Base-by-base conservation (phyloP, 192 early-diverging fungal species). In the Lobosporangium transversale region DNA sequence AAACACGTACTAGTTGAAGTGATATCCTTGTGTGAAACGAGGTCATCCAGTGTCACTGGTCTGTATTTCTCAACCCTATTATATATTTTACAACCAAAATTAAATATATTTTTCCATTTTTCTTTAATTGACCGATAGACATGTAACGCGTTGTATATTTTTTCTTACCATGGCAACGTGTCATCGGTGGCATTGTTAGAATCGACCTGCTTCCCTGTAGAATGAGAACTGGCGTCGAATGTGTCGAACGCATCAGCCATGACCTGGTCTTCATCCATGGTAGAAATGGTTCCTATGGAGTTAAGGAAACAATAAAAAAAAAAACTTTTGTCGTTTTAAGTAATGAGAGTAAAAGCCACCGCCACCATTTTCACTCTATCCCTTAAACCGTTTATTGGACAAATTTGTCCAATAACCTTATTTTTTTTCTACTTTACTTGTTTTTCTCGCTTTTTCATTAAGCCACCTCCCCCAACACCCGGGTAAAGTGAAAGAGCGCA, bases 21-120 rank as follows among this genome's bases (percentile, higher is more conserved):
- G 52, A 99, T 97, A 75, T 97, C 92, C 57, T 91, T 64, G 64
- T 97, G 96, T 21, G 97, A 94, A 31, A 99, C 94, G 45, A 99
- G 85, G 43, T 99, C 96, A 51, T 91, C 88, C n/a, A 99, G 79
- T n/a, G 83, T 81, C 0, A 82, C 68, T 10, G 96, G 97, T 50
- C 97, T 86, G 75, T 99, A 99, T 68, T 99, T 99, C 78, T 99
- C 97, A 4, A 99, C 94, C 97, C 96, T 94, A 54, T 15, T 23
- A 35, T 60, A 0, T 40, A 8, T 21, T 9, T n/a, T 26, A 30
- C 10, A 43, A 1, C 3, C 18, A 17, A 1, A 30, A 18, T 18
- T 1, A 30, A 0, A 5, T 3, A 37, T 2, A 42, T 35, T 40
- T 0, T 20, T 21, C 11, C 18, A 2, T 31, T 15, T 37, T 35